phyloP scores from a whole-genome alignment of 2,329 filamentous ascomycete genomes.

The Pseudofabraea citricarpa region DNA sequence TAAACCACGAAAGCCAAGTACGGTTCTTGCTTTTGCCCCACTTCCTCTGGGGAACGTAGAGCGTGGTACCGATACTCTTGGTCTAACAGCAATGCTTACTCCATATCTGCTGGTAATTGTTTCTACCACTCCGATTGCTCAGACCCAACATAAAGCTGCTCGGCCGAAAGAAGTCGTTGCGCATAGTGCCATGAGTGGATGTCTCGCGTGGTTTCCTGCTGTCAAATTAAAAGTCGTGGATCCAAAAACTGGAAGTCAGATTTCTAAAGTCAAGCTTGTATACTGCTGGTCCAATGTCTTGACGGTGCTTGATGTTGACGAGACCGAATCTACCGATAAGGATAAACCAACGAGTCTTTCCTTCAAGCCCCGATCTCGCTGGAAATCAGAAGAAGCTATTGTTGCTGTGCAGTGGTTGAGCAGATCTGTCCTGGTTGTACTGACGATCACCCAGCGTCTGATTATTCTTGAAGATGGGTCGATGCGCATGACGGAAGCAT shows the following conservation, averaged over 20 bases:
- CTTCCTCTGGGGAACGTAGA: constrained; percentile 93
- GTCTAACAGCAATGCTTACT: constrained; percentile 90
- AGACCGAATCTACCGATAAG: constrained; percentile 61
- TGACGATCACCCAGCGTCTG: constrained; percentile 91
- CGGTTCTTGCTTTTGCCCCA: constrained; percentile 86
- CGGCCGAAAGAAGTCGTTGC: constrained; percentile 86
- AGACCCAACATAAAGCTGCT: constrained; percentile 91
- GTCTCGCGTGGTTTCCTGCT: constrained; percentile 93
- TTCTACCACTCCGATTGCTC: constrained; percentile 91
- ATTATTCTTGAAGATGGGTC: constrained; percentile 86
- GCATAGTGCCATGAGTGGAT: constrained; percentile 89
- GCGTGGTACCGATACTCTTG: constrained; percentile 79
- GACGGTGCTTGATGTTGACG: constrained; percentile 84
- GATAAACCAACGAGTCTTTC: constrained; percentile 74
- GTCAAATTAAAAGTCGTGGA: constrained; percentile 82
- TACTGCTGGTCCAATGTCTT: constrained; percentile 99
- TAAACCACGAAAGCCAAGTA: constrained; percentile 81
- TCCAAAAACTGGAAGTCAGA: constrained; percentile 58
- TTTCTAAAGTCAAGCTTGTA: constrained; percentile 80
- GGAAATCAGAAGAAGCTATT: constrained; percentile 92
- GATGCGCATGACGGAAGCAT: constrained; percentile 89
- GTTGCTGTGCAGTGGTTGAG: constrained; percentile 97
- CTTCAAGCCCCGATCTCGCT: constrained; percentile 80
- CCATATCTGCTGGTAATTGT: constrained; percentile 95
- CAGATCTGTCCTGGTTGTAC: constrained; percentile 81